Conservation (phyloP, 106 monocot genomes). For the Agapanthus africanus region DNA sequence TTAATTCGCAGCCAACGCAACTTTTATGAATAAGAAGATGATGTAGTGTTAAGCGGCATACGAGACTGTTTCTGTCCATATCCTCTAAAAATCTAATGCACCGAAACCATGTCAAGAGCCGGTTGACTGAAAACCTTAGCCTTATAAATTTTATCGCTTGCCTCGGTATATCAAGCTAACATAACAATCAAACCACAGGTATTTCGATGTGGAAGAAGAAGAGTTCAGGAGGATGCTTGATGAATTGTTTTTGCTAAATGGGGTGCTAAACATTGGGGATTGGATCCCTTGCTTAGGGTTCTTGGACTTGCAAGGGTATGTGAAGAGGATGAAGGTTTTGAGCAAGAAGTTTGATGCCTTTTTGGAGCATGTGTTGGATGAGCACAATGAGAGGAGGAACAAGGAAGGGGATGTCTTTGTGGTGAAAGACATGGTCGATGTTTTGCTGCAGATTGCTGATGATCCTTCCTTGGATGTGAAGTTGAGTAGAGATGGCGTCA, state of each 20-base stretch:
- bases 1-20: too few relatives aligned
- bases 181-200: too few relatives aligned
- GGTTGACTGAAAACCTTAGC: too few relatives aligned
- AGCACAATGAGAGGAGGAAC: constrained; percentile 45
- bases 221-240: constrained; percentile 85
- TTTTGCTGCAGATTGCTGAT: constrained; percentile 48
- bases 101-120: too few relatives aligned
- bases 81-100: too few relatives aligned
- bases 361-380: constrained; percentile 67
- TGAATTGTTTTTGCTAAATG: constrained; percentile 71
- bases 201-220: too few relatives aligned
- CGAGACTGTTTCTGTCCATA: too few relatives aligned
- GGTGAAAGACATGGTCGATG: constrained; percentile 60
- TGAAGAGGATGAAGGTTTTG: constrained; percentile 63
- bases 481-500: constrained; percentile 50
- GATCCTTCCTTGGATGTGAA: constrained; percentile 37
- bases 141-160: too few relatives aligned
- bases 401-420: constrained; percentile 29
- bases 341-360: constrained; percentile 59
- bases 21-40: too few relatives aligned
- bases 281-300: constrained; percentile 48
- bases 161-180: too few relatives aligned
- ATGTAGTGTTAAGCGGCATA: too few relatives aligned
- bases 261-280: constrained; percentile 59
- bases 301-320: constrained; percentile 64